Percentiles rank a stretch among this genome's conserved stretches.
phyloP scores from a whole-genome alignment of 768 basidiomycete species.

The Termitomyces sp. region DNA sequence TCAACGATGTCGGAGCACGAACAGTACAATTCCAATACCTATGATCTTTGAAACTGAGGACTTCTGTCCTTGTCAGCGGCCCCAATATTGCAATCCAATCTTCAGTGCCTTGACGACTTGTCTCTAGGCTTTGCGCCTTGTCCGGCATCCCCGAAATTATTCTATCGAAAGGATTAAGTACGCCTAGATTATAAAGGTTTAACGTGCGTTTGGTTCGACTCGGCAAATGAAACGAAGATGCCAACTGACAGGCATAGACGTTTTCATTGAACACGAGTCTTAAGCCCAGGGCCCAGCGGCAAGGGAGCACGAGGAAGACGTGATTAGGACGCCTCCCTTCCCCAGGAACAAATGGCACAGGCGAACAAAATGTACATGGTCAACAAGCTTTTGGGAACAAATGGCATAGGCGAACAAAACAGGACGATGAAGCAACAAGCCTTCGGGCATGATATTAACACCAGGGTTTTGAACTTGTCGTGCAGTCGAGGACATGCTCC shows the following conservation, averaged over 20 bases:
- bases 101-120: too few relatives aligned
- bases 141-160: too few relatives aligned
- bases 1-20: too few relatives aligned
- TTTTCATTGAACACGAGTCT: slow-evolving; percentile 3
- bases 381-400: neutral
- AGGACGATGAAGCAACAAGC: neutral
- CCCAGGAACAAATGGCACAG: neutral
- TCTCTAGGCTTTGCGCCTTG: neutral
- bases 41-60: too few relatives aligned
- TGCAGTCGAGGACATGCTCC: neutral
- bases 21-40: too few relatives aligned
- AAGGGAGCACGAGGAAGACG: slow-evolving; percentile 13
- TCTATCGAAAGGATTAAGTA: neutral
- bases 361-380: neutral
- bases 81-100: too few relatives aligned
- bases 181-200: neutral
- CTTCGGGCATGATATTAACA: neutral
- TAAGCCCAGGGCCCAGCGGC: slow-evolving; percentile 13
- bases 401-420: neutral
- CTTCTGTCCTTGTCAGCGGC: too few relatives aligned
- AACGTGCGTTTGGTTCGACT: slow-evolving; percentile 2
- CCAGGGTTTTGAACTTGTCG: too few relatives aligned
- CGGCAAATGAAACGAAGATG: neutral
- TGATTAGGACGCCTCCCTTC: neutral
- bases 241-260: neutral